phyloP scores from a whole-genome alignment of 2,329 filamentous ascomycete genomes.

The Aspergillus sp. region DNA sequence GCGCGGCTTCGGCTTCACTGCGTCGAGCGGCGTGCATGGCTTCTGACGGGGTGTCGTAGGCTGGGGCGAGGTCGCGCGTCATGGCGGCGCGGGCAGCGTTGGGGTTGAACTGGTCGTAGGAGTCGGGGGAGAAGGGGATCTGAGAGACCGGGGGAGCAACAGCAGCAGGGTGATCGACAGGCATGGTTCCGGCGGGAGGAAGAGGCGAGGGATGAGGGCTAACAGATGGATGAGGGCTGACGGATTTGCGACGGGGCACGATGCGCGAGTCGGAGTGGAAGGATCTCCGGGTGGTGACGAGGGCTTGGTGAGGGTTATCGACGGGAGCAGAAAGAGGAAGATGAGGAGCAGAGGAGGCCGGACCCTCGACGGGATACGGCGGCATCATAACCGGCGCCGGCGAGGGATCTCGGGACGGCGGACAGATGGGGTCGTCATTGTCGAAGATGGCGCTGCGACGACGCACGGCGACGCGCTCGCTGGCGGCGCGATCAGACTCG shows the following conservation, averaged over 20 bases:
- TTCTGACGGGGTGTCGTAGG: conserved; percentile 40
- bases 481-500: conserved; percentile 26
- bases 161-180: background rate
- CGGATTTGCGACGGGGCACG: conserved; percentile 56
- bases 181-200: background rate
- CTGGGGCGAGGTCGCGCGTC: conserved; percentile 32
- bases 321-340: conserved; percentile 16
- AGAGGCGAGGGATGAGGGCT: conserved; percentile 27
- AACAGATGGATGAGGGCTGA: conserved; percentile 56
- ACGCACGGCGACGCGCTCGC: conserved; percentile 26
- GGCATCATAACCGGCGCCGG: conserved; percentile 19
- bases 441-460: conserved; percentile 28
- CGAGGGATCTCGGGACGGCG: conserved; percentile 20
- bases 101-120: conserved; percentile 60
- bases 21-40: conserved; percentile 40
- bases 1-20: conserved; percentile 37
- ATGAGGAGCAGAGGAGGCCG: conserved; percentile 12
- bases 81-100: conserved; percentile 33
- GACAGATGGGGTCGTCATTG: conserved; percentile 24
- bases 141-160: conserved; percentile 33
- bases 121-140: conserved; percentile 61
- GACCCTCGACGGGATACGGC: conserved; percentile 31
- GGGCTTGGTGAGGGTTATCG: conserved; percentile 23
- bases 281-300: conserved; percentile 22
- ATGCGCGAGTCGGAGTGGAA: conserved; percentile 34